Evolutionary conservation across 768 basidiomycete species (phyloP).

Genomic region (Boletus edulis): DNA sequence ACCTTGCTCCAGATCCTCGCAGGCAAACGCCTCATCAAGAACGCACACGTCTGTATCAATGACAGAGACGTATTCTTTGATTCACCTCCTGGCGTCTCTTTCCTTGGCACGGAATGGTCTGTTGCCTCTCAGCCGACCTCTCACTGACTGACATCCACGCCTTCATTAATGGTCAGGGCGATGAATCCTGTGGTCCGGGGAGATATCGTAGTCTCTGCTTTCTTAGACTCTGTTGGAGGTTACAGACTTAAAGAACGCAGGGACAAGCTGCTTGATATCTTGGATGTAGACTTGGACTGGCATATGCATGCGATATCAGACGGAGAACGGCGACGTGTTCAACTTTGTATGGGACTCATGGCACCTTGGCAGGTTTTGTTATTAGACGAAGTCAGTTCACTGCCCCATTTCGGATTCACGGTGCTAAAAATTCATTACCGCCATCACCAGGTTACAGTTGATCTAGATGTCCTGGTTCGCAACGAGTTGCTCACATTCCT

Average conservation of each 20-base stretch:
- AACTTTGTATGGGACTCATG: slow-evolving; percentile 97
- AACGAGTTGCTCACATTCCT: slow-evolving; percentile 89
- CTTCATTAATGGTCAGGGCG: slow-evolving; percentile 54
- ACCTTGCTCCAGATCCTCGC: slow-evolving; percentile 92
- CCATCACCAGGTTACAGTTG: slow-evolving; percentile 79
- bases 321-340: slow-evolving; percentile 90
- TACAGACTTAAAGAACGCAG: slow-evolving; percentile 89
- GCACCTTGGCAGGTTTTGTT: slow-evolving; percentile 88
- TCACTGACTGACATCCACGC: neutral
- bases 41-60: slow-evolving; percentile 66
- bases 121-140: slow-evolving; percentile 20
- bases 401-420: neutral
- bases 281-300: slow-evolving; percentile 96
- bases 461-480: slow-evolving; percentile 93
- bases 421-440: neutral
- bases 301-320: slow-evolving; percentile 96
- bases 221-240: slow-evolving; percentile 96
- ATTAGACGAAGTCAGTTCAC: slow-evolving; percentile 76
- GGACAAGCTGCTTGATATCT: slow-evolving; percentile 81
- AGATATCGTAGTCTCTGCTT: slow-evolving; percentile 89
- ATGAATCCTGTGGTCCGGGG: slow-evolving; percentile 95
- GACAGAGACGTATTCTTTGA: slow-evolving; percentile 88
- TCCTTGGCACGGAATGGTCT: slow-evolving; percentile 93
- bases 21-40: slow-evolving; percentile 78
- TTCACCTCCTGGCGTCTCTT: slow-evolving; percentile 78